Base-by-base conservation (phyloP, 2,329 filamentous ascomycete species). In the Fusarium longipes region DNA sequence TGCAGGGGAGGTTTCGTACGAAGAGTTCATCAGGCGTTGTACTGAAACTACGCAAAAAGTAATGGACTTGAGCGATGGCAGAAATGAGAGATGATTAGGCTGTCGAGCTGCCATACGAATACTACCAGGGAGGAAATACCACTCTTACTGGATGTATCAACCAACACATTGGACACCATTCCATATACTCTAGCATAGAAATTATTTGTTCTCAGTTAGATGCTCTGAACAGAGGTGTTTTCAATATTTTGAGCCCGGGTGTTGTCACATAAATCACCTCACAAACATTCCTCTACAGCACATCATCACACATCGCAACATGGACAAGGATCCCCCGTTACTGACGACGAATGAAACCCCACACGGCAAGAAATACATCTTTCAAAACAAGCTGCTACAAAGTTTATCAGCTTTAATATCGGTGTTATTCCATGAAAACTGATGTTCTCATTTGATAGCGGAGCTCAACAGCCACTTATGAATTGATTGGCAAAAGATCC, bases 11-110 rank as follows among this genome's bases (percentile, higher is more conserved):
- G 33, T 52, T 39, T 25, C 32, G 7, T 25, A 64, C n/a, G 56
- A 65, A 9, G 53, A 63, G 9, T 73, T 73, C n/a, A 48, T 60
- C 24, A 17, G 44, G 20, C 45, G 47, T 30, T 57, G 65, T 35
- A 29, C 45, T 47, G 32, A 51, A 27, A 44, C 40, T 24, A 64
- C 7, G 7, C 36, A 14, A 29, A 53, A 69, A 38, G 52, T 69
- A 10, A 49, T 51, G 29, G 18, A 17, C 5, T 24, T 69, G 22
- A 24, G 22, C 8, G 14, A 20, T 24, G 17, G 35, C 24, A 15
- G 24, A 4, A 27, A 29, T 7, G 10, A 58, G 25, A 6, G 15
- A 17, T 35, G n/a, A 36, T 18, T 24, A 35, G 18, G 40, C 6
- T 15, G 8, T n/a, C 14, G 1, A 2, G 8, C 12, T 15, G 8